A percentile compares a stretch with the other conserved stretches of the same genome.
These are phyloP conservation scores for Fonsecaea nubica DNA, from an alignment of 2,329 filamentous ascomycete genomes.

Conservation along the genomic window DNA sequence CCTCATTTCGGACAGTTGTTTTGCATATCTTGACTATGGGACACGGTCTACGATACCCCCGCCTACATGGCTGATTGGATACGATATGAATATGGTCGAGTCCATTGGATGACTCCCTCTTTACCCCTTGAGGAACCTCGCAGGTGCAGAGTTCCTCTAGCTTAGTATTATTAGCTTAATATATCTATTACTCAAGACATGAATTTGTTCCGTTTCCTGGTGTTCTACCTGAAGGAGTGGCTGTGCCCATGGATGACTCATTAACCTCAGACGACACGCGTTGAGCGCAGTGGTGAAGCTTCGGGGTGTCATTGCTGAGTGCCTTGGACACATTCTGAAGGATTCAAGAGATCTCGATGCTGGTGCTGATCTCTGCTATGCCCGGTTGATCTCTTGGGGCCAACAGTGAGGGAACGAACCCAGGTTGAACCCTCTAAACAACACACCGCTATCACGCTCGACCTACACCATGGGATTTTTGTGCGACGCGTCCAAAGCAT, in stretches of 20 bases:
- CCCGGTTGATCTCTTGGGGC: not conserved
- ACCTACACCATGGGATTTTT: not conserved
- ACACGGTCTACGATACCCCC: constrained; percentile 30
- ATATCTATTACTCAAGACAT: constrained; percentile 2
- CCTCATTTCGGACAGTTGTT: constrained; percentile 14
- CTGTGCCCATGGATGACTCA: not conserved
- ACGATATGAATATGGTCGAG: constrained; percentile 18
- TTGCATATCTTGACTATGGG: constrained; percentile 20
- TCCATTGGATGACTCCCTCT: constrained; percentile 12
- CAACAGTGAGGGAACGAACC: not conserved
- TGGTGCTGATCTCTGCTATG: not conserved
- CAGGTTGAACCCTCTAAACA: not conserved
- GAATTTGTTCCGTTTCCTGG: not conserved
- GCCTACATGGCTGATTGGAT: constrained; percentile 22
- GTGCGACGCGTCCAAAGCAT: not conserved
- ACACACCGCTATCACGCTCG: not conserved
- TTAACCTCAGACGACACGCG: not conserved
- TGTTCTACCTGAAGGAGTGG: too few species aligned
- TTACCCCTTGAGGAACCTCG: not conserved
- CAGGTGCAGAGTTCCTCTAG: not conserved
- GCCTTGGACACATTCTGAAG: not conserved
- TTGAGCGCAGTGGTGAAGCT: not conserved
- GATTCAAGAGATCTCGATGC: not conserved
- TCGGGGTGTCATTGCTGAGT: not conserved
- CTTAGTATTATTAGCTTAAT: constrained; percentile 27